A percentile compares a stretch with the other conserved stretches of the same genome.
Conservation (phyloP, 116 monocot species). For the Papilionanthe hybrid region DNA sequence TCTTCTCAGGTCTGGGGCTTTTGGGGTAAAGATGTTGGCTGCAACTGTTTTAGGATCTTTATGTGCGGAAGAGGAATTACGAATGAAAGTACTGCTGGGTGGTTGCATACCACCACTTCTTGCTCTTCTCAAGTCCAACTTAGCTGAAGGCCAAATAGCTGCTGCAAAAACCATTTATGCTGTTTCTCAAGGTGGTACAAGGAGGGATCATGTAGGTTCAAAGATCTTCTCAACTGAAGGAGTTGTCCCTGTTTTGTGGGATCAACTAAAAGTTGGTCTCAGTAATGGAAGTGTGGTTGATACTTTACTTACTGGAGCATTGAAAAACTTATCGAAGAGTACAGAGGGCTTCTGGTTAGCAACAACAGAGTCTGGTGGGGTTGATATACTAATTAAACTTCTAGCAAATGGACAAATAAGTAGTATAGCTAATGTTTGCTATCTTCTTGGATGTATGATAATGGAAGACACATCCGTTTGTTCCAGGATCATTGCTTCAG, state of each 20-base stretch:
- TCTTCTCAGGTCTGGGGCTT: constrained; percentile 88
- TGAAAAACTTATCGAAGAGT: constrained; percentile 69
- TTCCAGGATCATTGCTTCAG: constrained; percentile 51
- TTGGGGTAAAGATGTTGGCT: constrained; percentile 68
- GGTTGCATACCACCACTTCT: constrained; percentile 96
- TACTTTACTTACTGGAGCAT: constrained; percentile 72
- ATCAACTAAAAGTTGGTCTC: constrained; percentile 59
- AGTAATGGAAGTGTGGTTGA: constrained; percentile 64
- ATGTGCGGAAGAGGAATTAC: constrained; percentile 90
- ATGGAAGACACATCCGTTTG: constrained; percentile 85
- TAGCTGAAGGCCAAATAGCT: constrained; percentile 74
- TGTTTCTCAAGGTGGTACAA: constrained; percentile 89
- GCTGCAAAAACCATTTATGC: constrained; percentile 93
- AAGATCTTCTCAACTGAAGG: constrained; percentile 99
- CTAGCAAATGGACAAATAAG: constrained; percentile 54
- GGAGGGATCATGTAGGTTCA: constrained; percentile 93
- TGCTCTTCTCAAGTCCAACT: constrained; percentile 79
- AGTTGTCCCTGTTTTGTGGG: constrained; percentile 95
- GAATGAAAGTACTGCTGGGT: constrained; percentile 92
- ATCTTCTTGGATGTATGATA: constrained; percentile 82
- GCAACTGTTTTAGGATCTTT: constrained; percentile 80
- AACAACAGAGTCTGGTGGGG: constrained; percentile 66
- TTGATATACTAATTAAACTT: constrained; percentile 79
- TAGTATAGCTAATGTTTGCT: constrained; percentile 79
- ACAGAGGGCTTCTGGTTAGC: constrained; percentile 83